Evolutionary conservation across 768 basidiomycete genomes (phyloP), one percentile per base, ranked within the genome.

Genomic region (Leccinellum luteum): DNA sequence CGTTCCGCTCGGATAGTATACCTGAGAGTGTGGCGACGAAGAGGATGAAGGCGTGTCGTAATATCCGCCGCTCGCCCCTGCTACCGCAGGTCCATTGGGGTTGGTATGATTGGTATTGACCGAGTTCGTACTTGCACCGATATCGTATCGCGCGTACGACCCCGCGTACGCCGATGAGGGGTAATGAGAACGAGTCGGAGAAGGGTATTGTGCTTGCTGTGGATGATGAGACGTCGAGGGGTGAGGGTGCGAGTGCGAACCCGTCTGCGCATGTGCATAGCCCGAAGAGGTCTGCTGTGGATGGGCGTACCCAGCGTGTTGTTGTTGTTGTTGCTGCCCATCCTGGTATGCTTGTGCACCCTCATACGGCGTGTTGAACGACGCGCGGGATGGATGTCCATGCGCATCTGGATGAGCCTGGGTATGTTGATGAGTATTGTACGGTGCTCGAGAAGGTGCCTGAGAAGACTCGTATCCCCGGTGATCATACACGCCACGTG

Each of bases 291-390:
- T 55, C 41, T 65, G 63, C 48, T 67, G 67, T 51, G 59, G 57
- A 52, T 66, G 64, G 23, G 56, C 32, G 47, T 64, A 69, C 13
- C 58, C 61, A n/a, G 55, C 57, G 8, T 59, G 62, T 12, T 67
- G 60, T 19, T 57, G 62, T 9, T 67, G 61, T 9, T 67, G 69
- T 19, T 59, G 62, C 10, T 67, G 69, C 14, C 60, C 61, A 6
- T 73, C 62, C n/a, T 68, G 73, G 35, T 59, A 69, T n/a, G 59
- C 54, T 19, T 69, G 71, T 21, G 63, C 51, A 48, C 70, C 64
- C 45, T 73, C 70, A 19, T 68, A 72, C 3, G 60, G 43, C 4
- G 59, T 32, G 27, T 12, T 67, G 47, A 71, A 71, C 14, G 64
- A 52, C 15, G 56, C 43, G 23, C 69, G 64, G 0, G 66, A 14